Base-by-base conservation (phyloP, 495 filamentous ascomycete genomes). In the Penicillium pancosmium region DNA sequence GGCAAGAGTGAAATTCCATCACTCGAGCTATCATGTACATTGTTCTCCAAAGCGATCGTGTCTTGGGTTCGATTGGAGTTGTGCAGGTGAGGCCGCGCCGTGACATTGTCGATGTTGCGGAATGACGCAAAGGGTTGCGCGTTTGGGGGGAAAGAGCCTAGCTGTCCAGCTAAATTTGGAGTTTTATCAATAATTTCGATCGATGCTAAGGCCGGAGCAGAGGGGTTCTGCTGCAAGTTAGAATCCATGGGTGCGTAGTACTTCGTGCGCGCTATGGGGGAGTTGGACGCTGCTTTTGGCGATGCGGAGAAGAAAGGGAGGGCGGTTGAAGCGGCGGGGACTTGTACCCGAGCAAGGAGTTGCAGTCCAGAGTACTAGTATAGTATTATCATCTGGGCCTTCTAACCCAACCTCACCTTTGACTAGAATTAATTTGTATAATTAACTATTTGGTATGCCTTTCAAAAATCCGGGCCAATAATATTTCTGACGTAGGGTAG, bases 311-410 rank as follows among this genome's bases (percentile, higher is more conserved):
- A 54, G 52, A 44, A 47, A 55, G 51, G 54, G 41, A 43, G 48
- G 21, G 69, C 69, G 46, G 68, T 74, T 56, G 77, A 75, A 67
- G 67, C 76, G 52, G 59, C 60, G 55, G 59, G 50, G 56, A 52
- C 46, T 10, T 10, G 18, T n/a, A 23, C 46, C 19, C 46, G 19
- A 48, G 19, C 41, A 9, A 46, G 43, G n/a, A 21, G 43, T 11
- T 19, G 16, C 43, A n/a, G 16, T 4, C 5, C 43, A n/a, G 16
- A 12, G 1, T 31, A 31, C 23, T 23, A 23, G 23, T 21, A n/a
- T 27, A 27, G 27, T 31, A 23, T 3, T 31, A 31, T 31, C 27
- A 31, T 31, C 8, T 31, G 27, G 8, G 0, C 36, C 15, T 38
- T 13, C 12, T 3, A 38, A 2, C 15, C 12, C 12, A 38, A 13